These are phyloP conservation scores for Neopestalotiopsis sp. DNA, from an alignment of 2,329 filamentous ascomycete genomes.

Conservation along the genomic window DNA sequence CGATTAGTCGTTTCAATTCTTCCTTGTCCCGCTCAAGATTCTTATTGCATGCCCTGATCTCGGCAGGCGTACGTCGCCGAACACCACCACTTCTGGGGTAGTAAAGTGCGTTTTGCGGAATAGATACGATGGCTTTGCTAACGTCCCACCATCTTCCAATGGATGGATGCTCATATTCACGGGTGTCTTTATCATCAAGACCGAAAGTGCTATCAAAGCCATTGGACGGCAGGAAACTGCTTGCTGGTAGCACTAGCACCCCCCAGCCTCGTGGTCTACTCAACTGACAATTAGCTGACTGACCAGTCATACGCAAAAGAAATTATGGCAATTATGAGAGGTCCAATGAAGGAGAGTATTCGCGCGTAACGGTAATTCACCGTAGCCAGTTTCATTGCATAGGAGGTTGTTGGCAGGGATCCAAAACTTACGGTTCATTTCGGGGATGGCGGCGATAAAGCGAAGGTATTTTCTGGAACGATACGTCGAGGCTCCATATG, in stretches of 20 bases:
- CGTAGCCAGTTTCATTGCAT: no score
- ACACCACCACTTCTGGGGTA: slow-evolving; percentile 32
- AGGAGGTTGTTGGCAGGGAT: slow-evolving; percentile 21
- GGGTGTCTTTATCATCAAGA: slow-evolving; percentile 28
- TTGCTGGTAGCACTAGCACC: slow-evolving; percentile 49
- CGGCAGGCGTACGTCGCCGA: background rate
- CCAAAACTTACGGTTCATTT: slow-evolving; percentile 23
- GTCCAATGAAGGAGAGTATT: no score
- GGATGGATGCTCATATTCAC: slow-evolving; percentile 20
- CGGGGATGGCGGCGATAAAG: slow-evolving; percentile 20
- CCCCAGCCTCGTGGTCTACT: slow-evolving; percentile 50
- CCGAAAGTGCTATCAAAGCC: slow-evolving; percentile 37
- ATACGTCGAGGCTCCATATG: slow-evolving; percentile 50
- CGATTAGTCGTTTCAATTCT: background rate
- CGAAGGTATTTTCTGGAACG: slow-evolving; percentile 22
- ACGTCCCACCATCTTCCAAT: slow-evolving; percentile 33
- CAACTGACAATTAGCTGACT: slow-evolving; percentile 1
- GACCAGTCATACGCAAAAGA: no score
- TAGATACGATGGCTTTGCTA: slow-evolving; percentile 23
- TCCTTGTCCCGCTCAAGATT: background rate
- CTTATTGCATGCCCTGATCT: background rate
- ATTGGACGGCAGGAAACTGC: slow-evolving; percentile 43
- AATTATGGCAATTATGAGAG: no score
- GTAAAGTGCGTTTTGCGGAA: slow-evolving; percentile 29
- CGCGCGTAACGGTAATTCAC: no score